Conservation (phyloP, 345 rosid species). For the Eucalyptus tenuipes region DNA sequence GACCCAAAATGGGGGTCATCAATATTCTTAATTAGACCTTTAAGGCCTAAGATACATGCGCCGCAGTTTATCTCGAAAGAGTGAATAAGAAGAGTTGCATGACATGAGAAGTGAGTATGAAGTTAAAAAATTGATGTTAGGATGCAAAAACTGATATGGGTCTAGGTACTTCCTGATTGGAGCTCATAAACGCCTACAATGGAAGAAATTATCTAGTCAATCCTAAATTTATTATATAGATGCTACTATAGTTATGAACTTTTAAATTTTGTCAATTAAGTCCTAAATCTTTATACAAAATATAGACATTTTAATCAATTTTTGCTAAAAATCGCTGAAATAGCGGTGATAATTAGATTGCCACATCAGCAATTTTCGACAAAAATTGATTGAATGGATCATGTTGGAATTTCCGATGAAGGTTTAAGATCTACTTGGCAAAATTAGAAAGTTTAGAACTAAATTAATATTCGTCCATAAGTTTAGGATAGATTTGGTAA, state of each 20-base stretch:
- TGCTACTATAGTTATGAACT: fast-evolving
- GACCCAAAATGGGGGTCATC: neutral
- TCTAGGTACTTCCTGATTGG: neutral
- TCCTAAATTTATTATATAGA: neutral
- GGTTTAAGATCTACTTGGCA: too few species aligned
- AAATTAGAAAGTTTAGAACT: neutral
- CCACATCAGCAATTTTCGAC: fast-evolving
- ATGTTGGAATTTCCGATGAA: fast-evolving
- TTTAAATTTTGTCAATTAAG: neutral
- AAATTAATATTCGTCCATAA: neutral
- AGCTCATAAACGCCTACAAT: neutral
- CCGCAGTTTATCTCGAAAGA: neutral
- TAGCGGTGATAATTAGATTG: too few species aligned
- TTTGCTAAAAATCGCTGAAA: fast-evolving
- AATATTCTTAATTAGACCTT: neutral
- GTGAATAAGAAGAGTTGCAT: neutral
- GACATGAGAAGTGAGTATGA: neutral
- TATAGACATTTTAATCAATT: neutral
- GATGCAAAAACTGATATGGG: neutral
- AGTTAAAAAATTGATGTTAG: neutral
- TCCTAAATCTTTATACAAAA: fast-evolving
- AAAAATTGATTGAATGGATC: neutral
- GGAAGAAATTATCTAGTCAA: neutral
- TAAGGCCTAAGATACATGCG: neutral
- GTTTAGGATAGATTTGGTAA: neutral